Percentiles rank a stretch among this genome's conserved stretches.
Evolutionary conservation across 1,284 basidiomycete genomes (phyloP).

Genomic region (Pseudozyma pruni): DNA sequence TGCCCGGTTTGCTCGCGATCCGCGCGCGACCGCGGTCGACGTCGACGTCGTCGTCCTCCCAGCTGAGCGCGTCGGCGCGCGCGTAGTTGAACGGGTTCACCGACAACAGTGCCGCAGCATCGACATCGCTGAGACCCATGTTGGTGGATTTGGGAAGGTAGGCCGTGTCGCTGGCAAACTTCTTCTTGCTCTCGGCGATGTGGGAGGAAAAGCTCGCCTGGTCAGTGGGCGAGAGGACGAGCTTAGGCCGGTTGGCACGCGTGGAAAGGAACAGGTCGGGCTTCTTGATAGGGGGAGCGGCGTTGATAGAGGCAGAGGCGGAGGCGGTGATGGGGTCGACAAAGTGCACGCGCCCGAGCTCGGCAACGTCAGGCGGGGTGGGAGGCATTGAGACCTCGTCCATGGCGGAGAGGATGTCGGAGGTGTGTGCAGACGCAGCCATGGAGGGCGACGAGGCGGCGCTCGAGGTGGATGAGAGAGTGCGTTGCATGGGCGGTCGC

Average conservation of each 20-base stretch:
- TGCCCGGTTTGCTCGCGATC: constrained; percentile 11
- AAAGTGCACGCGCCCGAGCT: constrained; percentile 8
- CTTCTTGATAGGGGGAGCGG: constrained; percentile 6
- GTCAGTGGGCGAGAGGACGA: constrained; percentile 28
- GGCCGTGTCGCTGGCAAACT: constrained; percentile 41
- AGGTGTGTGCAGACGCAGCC: constrained; percentile 18
- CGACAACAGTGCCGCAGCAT: constrained; percentile 38
- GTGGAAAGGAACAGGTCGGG: constrained; percentile 33
- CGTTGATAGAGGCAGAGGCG: constrained; percentile 12
- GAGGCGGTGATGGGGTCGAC: constrained; percentile 6
- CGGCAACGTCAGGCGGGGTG: constrained; percentile 32
- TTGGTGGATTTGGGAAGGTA: constrained; percentile 51
- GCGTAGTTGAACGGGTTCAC: constrained; percentile 46
- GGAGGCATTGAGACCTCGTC: constrained; percentile 44
- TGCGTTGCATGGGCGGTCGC: constrained; percentile 26
- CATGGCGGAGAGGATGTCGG: constrained; percentile 22
- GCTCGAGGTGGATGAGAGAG: constrained; percentile 22
- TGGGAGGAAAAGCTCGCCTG: constrained; percentile 28
- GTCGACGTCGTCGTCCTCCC: constrained; percentile 52
- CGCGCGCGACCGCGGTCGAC: constrained; percentile 28
- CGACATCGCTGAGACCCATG: constrained; percentile 48
- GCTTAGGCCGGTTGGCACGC: constrained; percentile 18
- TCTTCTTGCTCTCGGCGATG: constrained; percentile 39
- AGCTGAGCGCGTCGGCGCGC: constrained; percentile 13
- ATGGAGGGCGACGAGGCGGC: constrained; percentile 33